Base-by-base conservation (phyloP, 768 basidiomycete species). In the Mycena indigotica region DNA sequence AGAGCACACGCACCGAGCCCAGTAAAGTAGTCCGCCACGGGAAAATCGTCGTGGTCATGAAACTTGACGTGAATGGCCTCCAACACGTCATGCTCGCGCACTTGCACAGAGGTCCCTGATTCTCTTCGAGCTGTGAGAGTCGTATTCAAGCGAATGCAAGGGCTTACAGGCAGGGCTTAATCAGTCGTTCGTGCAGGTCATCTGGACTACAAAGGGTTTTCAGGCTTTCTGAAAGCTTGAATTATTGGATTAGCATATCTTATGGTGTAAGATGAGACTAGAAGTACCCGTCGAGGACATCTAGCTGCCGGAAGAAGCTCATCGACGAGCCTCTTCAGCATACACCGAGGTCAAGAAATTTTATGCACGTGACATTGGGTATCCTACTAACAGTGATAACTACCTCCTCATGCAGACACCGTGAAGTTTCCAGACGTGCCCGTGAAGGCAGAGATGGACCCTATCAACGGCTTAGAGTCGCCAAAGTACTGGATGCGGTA, bases 401-500 rank as follows among this genome's bases (percentile, higher is more conserved):
- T n/a, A n/a, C n/a, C n/a, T n/a, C 32, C 32, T 35, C 17, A 35
- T 17, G 32, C 32, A 35, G 32, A 35, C 32, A 35, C 32, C 10
- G 79, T 85, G 70, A 91, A 91, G 49, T 74, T 79, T 25, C 82
- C 80, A 0, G 88, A 89, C 17, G 72, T 72, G 19, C 85, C 86
- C 23, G 77, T 79, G 70, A 92, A 91, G 1, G 87, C 65, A 13
- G 76, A 77, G 57, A 91, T 85, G 28, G 77, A 71, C 8, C 90
- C 88, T 48, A 84, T 73, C 41, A 87, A 69, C 1, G 84, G 77
- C 73, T 91, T 92, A n/a, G 84, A 83, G 69, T 93, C 89, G 8
- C 89, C 91, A 59, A 82, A 85, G 70, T 92, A 92, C 49, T 69
- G 72, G 26, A 92, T 70, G 24, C 86, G 86, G 72, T 91, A 92